phyloP scores from a whole-genome alignment of 805 yeast genomes.

The Maudiozyma turicensis region DNA sequence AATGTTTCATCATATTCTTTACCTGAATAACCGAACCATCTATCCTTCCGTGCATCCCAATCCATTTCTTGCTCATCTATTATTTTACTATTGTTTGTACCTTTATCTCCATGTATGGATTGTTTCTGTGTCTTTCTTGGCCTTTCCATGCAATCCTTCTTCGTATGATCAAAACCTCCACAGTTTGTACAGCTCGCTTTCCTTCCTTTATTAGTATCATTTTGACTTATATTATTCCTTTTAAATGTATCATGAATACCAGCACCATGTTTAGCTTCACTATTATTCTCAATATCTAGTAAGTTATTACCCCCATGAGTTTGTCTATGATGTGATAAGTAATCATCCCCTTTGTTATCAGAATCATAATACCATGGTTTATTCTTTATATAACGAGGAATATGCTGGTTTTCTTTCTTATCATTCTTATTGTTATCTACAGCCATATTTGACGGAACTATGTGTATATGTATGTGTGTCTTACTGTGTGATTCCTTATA shows the following conservation, averaged over 20 bases:
- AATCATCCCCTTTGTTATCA: slow-evolving; percentile 29
- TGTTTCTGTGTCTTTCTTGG: slow-evolving; percentile 32
- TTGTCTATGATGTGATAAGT: slow-evolving; percentile 48
- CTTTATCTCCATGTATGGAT: slow-evolving; percentile 1
- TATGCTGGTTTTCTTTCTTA: slow-evolving; percentile 17
- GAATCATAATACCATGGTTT: slow-evolving; percentile 30
- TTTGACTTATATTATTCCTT: not conserved
- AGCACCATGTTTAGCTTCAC: slow-evolving; percentile 43
- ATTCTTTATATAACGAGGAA: slow-evolving; percentile 25
- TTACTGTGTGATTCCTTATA: not conserved
- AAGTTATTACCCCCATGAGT: slow-evolving; percentile 26
- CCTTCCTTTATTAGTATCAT: not conserved
- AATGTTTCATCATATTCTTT: slow-evolving; percentile 49
- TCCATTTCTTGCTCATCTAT: slow-evolving; percentile 18
- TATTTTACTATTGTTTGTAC: slow-evolving; percentile 17
- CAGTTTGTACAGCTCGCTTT: slow-evolving; percentile 42
- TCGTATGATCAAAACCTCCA: slow-evolving; percentile 42
- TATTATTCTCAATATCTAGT: slow-evolving; percentile 34
- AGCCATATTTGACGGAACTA: not conserved
- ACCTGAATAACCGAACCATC: slow-evolving; percentile 73
- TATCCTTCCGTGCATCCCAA: slow-evolving; percentile 66
- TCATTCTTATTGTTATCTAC: not conserved
- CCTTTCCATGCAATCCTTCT: slow-evolving; percentile 48
- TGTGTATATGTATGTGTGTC: too few relatives aligned
- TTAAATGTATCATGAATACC: slow-evolving; percentile 46